Conservation (phyloP, 352 stramenopile species). For the Phytophthora pini region DNA sequence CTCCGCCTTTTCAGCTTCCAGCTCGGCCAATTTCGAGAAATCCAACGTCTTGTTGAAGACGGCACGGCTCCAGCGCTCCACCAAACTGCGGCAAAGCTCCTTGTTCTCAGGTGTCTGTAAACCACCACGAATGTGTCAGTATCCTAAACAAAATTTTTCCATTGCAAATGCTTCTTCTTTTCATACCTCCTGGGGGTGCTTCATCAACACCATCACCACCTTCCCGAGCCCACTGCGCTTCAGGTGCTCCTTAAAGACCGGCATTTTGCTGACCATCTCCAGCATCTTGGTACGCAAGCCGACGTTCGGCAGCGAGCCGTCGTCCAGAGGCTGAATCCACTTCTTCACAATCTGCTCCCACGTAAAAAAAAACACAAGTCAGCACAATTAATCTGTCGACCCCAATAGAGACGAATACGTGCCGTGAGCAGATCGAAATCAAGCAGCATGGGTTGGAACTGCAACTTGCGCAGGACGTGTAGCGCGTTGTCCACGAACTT, state of each 20-base stretch:
- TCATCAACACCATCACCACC: conserved; percentile 89
- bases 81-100: conserved; percentile 82
- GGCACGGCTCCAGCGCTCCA: conserved; percentile 88
- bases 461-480: conserved; percentile 77
- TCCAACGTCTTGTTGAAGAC: conserved; percentile 92
- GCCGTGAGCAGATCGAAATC: conserved; percentile 90
- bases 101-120: conserved; percentile 85
- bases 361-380: not conserved
- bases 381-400: not conserved
- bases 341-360: conserved; percentile 85
- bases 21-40: conserved; percentile 85
- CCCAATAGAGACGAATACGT: conserved; percentile 5
- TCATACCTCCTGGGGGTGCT: conserved; percentile 82
- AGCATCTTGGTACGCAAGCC: conserved; percentile 90
- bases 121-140: not conserved
- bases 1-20: conserved; percentile 87
- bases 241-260: conserved; percentile 91
- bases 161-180: not conserved
- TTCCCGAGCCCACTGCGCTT: conserved; percentile 91
- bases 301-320: conserved; percentile 81
- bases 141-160: not conserved
- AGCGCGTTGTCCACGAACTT: conserved; percentile 84
- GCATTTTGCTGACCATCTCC: conserved; percentile 79
- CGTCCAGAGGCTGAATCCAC: conserved; percentile 88
- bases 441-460: conserved; percentile 88